Base-by-base conservation (phyloP, 805 yeast genomes). In the Teunomyces stri region DNA sequence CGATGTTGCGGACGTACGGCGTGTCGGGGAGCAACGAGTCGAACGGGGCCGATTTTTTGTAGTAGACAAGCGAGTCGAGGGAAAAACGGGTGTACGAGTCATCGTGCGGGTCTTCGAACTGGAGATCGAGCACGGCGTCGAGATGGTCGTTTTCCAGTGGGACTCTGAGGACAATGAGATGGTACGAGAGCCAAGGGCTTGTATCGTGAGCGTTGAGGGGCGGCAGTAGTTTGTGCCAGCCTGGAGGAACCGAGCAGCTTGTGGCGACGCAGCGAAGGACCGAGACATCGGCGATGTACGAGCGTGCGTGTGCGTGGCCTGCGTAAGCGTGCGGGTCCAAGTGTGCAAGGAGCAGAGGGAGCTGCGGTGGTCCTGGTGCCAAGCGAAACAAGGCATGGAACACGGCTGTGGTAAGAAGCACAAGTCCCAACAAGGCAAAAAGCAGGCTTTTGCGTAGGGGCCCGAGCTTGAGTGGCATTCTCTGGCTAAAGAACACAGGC, bases 1-100 rank as follows among this genome's bases (percentile, higher is more conserved):
- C 65, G 12, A 68, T 44, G 18, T 60, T 59, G 28, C 68, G 57
- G 6, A 68, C 59, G 20, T 47, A 43, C 4, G 46, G 46, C n/a
- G 15, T 20, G 11, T 43, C 38, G 0, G 43, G 30, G 4, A 43
- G 38, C 2, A 52, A 13, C 7, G 51, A 42, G 35, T 33, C 42
- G 12, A 39, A 29, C 2, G 49, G 51, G 12, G 40, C 42, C 3
- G 50, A 44, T 20, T 36, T 40, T 35, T 49, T 52, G 44, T 34
- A 40, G 34, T 49, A 28, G 25, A 16, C 33, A 43, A 33, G 47
- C 2, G 36, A 15, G 41, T 47, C 55, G 25, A 48, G 39, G 34
- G 37, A 12, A 44, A 16, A 13, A 13, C 21, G 21, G 30, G 22
- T 27, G 16, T 15, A 27, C 6, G 18, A 40, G 16, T 12, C 18